phyloP scores from a whole-genome alignment of 495 filamentous ascomycete genomes.

The Penicillium steckii region DNA sequence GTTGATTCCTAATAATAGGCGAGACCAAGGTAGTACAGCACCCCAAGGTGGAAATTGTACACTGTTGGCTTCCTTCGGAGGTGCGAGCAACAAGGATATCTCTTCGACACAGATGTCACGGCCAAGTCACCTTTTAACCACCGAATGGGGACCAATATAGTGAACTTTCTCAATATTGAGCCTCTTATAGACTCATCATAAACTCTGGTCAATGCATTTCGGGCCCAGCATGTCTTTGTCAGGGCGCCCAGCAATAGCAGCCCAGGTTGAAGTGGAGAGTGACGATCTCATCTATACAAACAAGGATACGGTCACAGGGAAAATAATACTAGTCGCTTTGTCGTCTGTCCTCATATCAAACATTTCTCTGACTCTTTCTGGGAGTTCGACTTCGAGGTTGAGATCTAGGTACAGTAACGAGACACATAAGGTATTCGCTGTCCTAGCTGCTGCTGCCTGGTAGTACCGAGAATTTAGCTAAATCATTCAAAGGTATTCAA shows the following conservation, averaged over 20 bases:
- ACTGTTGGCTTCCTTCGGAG: not conserved
- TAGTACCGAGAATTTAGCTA: not conserved
- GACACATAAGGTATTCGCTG: not conserved
- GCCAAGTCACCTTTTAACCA: not conserved
- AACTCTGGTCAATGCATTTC: not conserved
- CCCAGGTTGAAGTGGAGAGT: slow-evolving; percentile 2
- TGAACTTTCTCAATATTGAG: no score
- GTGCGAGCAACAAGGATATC: not conserved
- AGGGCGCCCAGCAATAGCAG: not conserved
- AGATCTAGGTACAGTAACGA: not conserved
- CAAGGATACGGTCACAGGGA: slow-evolving; percentile 1
- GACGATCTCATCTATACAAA: slow-evolving; percentile 1
- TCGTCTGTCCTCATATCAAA: slow-evolving; percentile 1
- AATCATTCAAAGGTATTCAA: not conserved
- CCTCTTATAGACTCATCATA: no score
- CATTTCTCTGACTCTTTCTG: slow-evolving; percentile 5
- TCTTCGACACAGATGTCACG: not conserved
- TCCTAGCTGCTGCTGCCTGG: not conserved
- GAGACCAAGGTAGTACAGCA: not conserved
- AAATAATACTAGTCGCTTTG: not conserved
- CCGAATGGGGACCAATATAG: no score
- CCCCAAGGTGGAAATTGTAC: not conserved
- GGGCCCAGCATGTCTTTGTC: not conserved
- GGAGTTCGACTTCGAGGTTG: slow-evolving; percentile 4
- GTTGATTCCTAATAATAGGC: not conserved